These are phyloP conservation scores for Citrus hindsii DNA, from an alignment of 345 rosid genomes.

Conservation along the genomic window DNA sequence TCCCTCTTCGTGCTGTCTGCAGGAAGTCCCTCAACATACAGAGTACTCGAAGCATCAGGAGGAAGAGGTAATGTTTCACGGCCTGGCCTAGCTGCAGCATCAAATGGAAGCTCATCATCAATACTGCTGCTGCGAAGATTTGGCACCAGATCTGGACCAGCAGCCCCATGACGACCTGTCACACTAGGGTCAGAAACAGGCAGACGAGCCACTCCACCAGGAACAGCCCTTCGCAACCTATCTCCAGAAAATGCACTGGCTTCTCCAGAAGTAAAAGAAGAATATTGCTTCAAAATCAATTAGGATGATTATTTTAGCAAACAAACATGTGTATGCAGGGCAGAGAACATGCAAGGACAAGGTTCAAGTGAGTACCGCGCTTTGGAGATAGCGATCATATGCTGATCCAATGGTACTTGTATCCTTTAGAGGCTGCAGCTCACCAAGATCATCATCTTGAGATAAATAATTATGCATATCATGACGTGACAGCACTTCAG, in stretches of 20 bases:
- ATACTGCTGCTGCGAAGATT: constrained; percentile 47
- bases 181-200: constrained; percentile 44
- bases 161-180: constrained; percentile 38
- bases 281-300: constrained; percentile 56
- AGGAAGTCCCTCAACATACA: constrained; percentile 85
- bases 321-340: neutral
- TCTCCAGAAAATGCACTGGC: constrained; percentile 36
- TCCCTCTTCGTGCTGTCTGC: constrained; percentile 68
- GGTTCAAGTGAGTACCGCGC: constrained; percentile 32
- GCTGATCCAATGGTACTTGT: constrained; percentile 74
- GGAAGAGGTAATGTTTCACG: constrained; percentile 52
- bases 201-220: constrained; percentile 34
- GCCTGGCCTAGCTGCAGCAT: constrained; percentile 37
- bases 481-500: constrained; percentile 41
- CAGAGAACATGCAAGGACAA: neutral
- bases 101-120: constrained; percentile 27
- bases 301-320: constrained; percentile 21
- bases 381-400: constrained; percentile 74
- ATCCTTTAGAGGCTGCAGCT: constrained; percentile 51
- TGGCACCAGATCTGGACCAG: constrained; percentile 40
- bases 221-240: constrained; percentile 39
- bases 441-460: constrained; percentile 57
- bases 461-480: constrained; percentile 49
- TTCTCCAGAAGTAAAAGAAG: constrained; percentile 59
- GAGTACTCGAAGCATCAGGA: constrained; percentile 74